Base-by-base conservation (phyloP, 768 basidiomycete species). In the Hortiboletus campestris region DNA sequence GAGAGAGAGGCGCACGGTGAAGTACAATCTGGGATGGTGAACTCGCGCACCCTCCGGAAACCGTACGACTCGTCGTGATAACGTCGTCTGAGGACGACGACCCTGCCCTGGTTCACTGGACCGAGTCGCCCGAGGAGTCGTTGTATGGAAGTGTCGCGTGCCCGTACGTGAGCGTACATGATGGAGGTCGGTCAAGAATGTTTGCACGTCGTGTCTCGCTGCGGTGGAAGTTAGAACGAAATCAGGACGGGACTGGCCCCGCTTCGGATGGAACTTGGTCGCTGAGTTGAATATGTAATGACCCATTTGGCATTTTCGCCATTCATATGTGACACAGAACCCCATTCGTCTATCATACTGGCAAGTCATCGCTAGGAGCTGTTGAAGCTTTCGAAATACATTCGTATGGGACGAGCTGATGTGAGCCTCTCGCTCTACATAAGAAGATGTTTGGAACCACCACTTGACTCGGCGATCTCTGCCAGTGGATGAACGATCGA, bases 1-100 rank as follows among this genome's bases (percentile, higher is more conserved):
- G 35, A 48, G 12, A 44, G 25, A 49, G 31, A 48, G 2, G 19
- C 35, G 25, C 6, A 36, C 3, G 12, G 29, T 0, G 5, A 77
- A 86, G 61, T 69, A 89, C 89, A 91, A 60, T 91, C 89, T 40
- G 88, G 84, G 64, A 89, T 77, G 2, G 74, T 71, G 63, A 86
- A 88, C 63, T 78, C 74, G 51, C 81, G 78, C 1, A 80, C 78
- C 67, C 85, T 83, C 36, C 89, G 77, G 64, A 85, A 91, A 1
- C 89, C 89, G 66, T 87, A 91, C 2, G 88, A 90, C 58, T 88
- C 83, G 70, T 91, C 89, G 58, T 91, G 89, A 72, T 91, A 91
- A 20, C 42, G 43, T 42, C 76, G 72, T 46, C 51, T 61, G 57
- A 70, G 54, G 14, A 60, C 51, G 48, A 71, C 44, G 17, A 66